Conservation (phyloP, 495 filamentous ascomycete species). For the Daldinia grandis region DNA sequence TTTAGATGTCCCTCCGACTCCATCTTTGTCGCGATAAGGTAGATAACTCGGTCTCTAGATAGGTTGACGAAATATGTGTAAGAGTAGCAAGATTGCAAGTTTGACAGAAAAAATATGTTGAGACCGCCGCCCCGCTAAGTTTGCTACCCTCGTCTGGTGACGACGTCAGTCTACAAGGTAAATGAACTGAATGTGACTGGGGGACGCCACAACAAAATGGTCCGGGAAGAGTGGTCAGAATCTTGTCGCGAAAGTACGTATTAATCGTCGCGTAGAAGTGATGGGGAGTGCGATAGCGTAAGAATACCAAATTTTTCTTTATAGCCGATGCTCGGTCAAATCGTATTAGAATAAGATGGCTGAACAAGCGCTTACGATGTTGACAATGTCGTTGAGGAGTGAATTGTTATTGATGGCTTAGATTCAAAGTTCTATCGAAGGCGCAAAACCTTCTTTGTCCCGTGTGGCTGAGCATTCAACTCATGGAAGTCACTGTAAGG, state of each 20-base stretch:
- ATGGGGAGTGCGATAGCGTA: not conserved
- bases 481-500: conserved; percentile 9
- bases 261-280: not conserved
- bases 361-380: conserved; percentile 16
- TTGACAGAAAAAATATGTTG: conserved; percentile 18
- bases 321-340: conserved; percentile 1
- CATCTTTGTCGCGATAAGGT: conserved; percentile 33
- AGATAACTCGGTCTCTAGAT: conserved; percentile 3
- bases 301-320: not conserved
- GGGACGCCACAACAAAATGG: conserved; percentile 1
- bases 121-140: conserved; percentile 19
- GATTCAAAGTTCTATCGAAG: conserved; percentile 13
- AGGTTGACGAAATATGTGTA: not conserved
- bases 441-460: conserved; percentile 15
- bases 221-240: not conserved
- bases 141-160: conserved; percentile 32
- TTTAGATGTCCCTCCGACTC: conserved; percentile 46
- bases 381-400: conserved; percentile 9
- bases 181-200: conserved; percentile 24
- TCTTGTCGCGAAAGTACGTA: not conserved
- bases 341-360: conserved; percentile 8
- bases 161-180: conserved; percentile 36
- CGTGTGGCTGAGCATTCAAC: conserved; percentile 29
- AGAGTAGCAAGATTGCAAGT: conserved; percentile 1
- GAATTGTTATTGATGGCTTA: conserved; percentile 10